Conservation (phyloP, 768 basidiomycete species). For the Auricularia auricula-judae region DNA sequence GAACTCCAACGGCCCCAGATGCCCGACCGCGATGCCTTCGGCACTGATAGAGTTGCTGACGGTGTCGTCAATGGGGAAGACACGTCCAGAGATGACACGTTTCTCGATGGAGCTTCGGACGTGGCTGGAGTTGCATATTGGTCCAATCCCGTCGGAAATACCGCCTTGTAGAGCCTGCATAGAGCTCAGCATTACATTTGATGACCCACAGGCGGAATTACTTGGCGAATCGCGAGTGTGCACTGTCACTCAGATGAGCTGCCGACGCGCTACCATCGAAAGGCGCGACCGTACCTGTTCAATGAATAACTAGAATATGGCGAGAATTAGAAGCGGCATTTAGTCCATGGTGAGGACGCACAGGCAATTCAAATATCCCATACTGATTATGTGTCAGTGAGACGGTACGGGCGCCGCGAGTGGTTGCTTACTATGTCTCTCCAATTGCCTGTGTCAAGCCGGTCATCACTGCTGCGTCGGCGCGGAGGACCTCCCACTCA, state of each 20-base stretch:
- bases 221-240: conserved; percentile 69
- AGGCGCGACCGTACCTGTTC: conserved; percentile 35
- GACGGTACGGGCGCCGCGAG: not conserved
- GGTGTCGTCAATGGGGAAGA: not conserved
- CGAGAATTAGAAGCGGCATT: not conserved
- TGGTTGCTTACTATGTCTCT: conserved; percentile 26
- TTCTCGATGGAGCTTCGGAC: conserved; percentile 25
- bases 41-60: conserved; percentile 6
- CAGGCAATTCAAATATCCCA: conserved; percentile 72
- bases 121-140: conserved; percentile 28
- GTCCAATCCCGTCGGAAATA: conserved; percentile 53
- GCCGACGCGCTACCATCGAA: not conserved
- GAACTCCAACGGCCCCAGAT: conserved; percentile 19
- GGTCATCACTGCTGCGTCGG: conserved; percentile 59
- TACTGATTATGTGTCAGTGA: conserved; percentile 12
- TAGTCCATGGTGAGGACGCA: conserved; percentile 23
- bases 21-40: conserved; percentile 1
- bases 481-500: conserved; percentile 68
- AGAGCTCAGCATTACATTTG: not conserved
- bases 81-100: conserved; percentile 17
- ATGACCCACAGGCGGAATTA: conserved; percentile 16
- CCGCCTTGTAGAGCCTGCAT: conserved; percentile 49
- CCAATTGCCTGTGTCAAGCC: conserved; percentile 62
- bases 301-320: conserved; percentile 28
- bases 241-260: conserved; percentile 23